Percentiles rank a stretch among this genome's conserved stretches.
phyloP scores from a whole-genome alignment of 495 filamentous ascomycete species.

The Tuber borchii region DNA sequence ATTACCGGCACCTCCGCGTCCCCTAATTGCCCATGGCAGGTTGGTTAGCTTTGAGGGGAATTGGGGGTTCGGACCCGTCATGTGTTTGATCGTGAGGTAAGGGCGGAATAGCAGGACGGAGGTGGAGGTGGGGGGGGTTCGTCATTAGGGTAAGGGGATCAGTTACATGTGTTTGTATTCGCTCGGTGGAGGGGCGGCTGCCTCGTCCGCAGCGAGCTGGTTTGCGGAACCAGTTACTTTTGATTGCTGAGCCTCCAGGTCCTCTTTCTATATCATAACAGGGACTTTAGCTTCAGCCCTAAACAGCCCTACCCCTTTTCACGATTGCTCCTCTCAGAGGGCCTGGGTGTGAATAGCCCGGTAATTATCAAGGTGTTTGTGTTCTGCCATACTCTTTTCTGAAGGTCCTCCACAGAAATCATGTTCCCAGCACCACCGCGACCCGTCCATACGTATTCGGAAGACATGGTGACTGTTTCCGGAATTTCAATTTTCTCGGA shows the following conservation, averaged over 20 bases:
- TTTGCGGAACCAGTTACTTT: constrained; percentile 17
- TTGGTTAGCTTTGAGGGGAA: constrained; percentile 16
- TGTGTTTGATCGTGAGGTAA: constrained; percentile 2
- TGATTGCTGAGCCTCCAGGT: constrained; percentile 38
- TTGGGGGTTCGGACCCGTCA: constrained; percentile 6
- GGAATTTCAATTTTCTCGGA: not conserved
- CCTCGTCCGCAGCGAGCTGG: constrained; percentile 21
- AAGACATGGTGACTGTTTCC: constrained; percentile 24
- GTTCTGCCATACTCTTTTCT: constrained; percentile 34
- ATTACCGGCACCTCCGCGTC: constrained; percentile 41
- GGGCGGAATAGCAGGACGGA: not conserved
- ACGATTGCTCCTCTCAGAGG: not conserved
- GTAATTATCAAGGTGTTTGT: not conserved
- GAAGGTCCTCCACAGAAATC: constrained; percentile 34
- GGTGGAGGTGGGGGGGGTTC: not conserved
- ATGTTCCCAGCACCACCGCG: constrained; percentile 41
- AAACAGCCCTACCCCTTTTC: not conserved
- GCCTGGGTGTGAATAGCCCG: not conserved
- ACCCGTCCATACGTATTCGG: constrained; percentile 37
- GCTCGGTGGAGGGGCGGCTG: constrained; percentile 19
- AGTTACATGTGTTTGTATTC: constrained; percentile 41
- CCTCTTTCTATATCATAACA: constrained; percentile 26
- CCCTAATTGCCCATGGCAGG: constrained; percentile 20
- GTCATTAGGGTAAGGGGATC: not conserved
- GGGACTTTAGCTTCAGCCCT: constrained; percentile 18